Conservation (phyloP, 2,329 filamentous ascomycete species). For the Mycocentrospora acerina region DNA sequence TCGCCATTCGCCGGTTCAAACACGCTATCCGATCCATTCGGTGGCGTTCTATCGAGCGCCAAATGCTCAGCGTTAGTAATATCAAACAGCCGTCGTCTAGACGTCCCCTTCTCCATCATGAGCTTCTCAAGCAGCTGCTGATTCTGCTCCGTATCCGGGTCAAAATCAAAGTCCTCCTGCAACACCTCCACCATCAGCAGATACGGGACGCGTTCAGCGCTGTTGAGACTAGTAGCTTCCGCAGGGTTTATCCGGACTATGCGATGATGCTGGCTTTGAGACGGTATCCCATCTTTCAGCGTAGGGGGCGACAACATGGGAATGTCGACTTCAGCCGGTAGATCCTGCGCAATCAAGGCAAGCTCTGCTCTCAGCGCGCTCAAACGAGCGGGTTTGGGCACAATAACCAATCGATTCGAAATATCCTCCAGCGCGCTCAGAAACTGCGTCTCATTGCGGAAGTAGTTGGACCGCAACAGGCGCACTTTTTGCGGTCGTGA, state of each 20-base stretch:
- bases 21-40: constrained; percentile 65
- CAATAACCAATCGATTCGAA: constrained; percentile 78
- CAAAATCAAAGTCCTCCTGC: constrained; percentile 79
- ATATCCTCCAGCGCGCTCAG: constrained; percentile 79
- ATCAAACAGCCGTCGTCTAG: constrained; percentile 54
- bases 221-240: constrained; percentile 82
- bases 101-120: constrained; percentile 65
- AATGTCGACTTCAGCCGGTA: constrained; percentile 82
- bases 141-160: constrained; percentile 73
- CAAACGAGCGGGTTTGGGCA: constrained; percentile 77
- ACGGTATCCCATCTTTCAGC: constrained; percentile 70
- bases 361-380: constrained; percentile 80
- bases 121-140: constrained; percentile 63
- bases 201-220: constrained; percentile 83
- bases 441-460: constrained; percentile 78
- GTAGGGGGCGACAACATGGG: constrained; percentile 78
- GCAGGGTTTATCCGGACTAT: constrained; percentile 82
- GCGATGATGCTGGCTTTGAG: constrained; percentile 75
- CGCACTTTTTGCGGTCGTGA: constrained; percentile 68
- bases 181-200: constrained; percentile 82
- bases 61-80: constrained; percentile 63
- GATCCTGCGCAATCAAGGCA: constrained; percentile 75
- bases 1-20: constrained; percentile 82
- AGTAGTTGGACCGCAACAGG: constrained; percentile 77
- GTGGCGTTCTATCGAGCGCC: constrained; percentile 47